These are phyloP conservation scores for Limnanthes douglasii DNA, from an alignment of 345 rosid genomes.

Conservation along the genomic window DNA sequence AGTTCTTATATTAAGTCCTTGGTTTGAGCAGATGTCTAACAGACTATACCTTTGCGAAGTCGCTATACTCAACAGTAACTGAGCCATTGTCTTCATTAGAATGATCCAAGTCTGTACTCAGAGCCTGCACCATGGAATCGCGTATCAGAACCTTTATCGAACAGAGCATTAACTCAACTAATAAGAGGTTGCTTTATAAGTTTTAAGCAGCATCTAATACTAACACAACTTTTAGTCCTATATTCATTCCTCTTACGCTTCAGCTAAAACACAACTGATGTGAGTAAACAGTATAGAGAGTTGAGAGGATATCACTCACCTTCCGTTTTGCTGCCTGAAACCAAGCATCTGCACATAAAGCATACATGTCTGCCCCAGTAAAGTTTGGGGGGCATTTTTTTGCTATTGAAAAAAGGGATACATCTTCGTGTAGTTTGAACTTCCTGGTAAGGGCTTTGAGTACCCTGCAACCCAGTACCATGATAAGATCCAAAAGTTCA, in stretches of 20 bases:
- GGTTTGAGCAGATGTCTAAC: conserved; percentile 1
- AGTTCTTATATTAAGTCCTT: no score
- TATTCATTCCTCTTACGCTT: not conserved
- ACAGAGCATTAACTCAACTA: not conserved
- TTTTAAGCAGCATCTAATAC: not conserved
- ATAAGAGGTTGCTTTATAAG: not conserved
- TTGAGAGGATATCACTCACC: conserved; percentile 22
- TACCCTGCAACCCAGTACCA: conserved; percentile 40
- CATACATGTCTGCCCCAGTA: conserved; percentile 99
- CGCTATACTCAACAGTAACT: conserved; percentile 49
- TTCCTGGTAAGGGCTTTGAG: conserved; percentile 93
- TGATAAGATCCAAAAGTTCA: conserved; percentile 4
- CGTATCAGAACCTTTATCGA: conserved; percentile 1
- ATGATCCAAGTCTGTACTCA: conserved; percentile 25
- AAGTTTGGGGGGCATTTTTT: conserved; percentile 79
- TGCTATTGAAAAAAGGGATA: conserved; percentile 70
- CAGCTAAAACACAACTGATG: not conserved
- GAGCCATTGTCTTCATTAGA: conserved; percentile 32
- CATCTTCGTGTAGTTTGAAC: conserved; percentile 64
- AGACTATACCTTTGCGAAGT: conserved; percentile 63
- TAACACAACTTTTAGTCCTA: no score
- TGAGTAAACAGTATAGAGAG: not conserved
- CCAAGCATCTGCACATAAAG: conserved; percentile 99
- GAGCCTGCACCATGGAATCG: conserved; percentile 29
- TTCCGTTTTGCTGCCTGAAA: conserved; percentile 89